Base-by-base conservation (phyloP, 345 rosid genomes). In the Schrenkiella parvula region DNA sequence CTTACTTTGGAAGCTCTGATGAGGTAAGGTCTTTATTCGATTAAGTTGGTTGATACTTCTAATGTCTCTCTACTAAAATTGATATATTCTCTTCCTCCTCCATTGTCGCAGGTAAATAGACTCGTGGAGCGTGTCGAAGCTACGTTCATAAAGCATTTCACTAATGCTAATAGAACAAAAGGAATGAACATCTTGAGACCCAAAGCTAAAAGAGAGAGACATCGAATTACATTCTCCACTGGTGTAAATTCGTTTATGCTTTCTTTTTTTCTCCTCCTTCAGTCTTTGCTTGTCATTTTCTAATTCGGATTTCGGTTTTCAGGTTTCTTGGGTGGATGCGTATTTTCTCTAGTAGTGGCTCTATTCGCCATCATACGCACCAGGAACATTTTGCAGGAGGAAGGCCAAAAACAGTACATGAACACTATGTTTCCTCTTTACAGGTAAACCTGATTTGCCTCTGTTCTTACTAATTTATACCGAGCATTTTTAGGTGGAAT, bases 161-260 rank as follows among this genome's bases (percentile, higher is more conserved):
- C 85, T 0, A 89, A 86, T 70, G 80, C 84, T 14, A 89, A 89
- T 73, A 84, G 83, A 48, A 66, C 69, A 19, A 83, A 87, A 59
- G 95, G 90, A 39, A 87, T 89, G 90, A 75, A 48, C 71, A 58
- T 71, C 4, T 78, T 89, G 56, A 85, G 96, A 75, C 96, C 89
- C 2, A 70, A 76, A 73, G 65, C 82, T 3, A 82, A 76, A 72
- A 77, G 71, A 82, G 90, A 87, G 21, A 84, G 88, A 56, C 92
- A 89, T n/a, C 80, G 83, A 13, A 69, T 62, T 23, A 83, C 92
- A 58, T 87, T 89, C 63, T 82, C 79, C 11, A 82, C 78, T 17
- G 92, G 95, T 89, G 35, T 7, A 21, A 4, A 8, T 0, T 50
- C 22, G 53, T 15, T 44, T 3, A 9, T 5, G 31, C 12, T 31